Base-by-base conservation (phyloP, 768 basidiomycete genomes). In the Aureoboletus auriporus region DNA sequence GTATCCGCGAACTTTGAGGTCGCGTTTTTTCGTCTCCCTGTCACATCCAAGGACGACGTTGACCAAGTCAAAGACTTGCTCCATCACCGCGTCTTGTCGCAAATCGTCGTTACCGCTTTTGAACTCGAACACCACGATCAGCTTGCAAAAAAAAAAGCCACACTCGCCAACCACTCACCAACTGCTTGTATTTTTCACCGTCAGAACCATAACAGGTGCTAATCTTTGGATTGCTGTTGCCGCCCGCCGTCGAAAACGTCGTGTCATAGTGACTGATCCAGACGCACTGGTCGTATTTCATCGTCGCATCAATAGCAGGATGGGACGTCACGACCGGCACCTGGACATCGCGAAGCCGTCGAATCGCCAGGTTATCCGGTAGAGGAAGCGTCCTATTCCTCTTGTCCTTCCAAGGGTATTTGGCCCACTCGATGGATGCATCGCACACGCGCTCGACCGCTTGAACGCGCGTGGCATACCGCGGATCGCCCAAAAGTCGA, bases 81-180 rank as follows among this genome's bases (percentile, higher is more conserved):
- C 92, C 94, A 99, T 97, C 44, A 98, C 93, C 1, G 94, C 94
- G 62, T 99, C 96, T 67, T 99, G 96, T 35, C 96, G 84, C 39
- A 96, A 65, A 59, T 99, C 96, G 57, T 99, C 96, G 9, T 81
- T 75, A 8, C 87, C 87, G 4, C 92, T 92, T 65, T 99, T 97
- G 70, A 93, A 94, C 92, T 95, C 34, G 30, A 6, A 17, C 52
- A 38, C 57, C 40, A 23, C n/a, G 2, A 20, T 54, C 17, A 57
- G 30, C 35, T 28, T 20, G 20, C 23, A 16, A 16, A 27, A 3
- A n/a, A 39, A 7, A n/a, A 31, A 26, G 36, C 7, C n/a, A 13
- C 6, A 16, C 23, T 42, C 6, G 37, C 38, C 3, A 34, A 20
- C 12, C 9, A 66, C 85, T 61, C 55, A 93, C 95, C 65, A 99